These are phyloP conservation scores for Obba rivulosa DNA, from an alignment of 768 basidiomycete species.

Conservation along the genomic window DNA sequence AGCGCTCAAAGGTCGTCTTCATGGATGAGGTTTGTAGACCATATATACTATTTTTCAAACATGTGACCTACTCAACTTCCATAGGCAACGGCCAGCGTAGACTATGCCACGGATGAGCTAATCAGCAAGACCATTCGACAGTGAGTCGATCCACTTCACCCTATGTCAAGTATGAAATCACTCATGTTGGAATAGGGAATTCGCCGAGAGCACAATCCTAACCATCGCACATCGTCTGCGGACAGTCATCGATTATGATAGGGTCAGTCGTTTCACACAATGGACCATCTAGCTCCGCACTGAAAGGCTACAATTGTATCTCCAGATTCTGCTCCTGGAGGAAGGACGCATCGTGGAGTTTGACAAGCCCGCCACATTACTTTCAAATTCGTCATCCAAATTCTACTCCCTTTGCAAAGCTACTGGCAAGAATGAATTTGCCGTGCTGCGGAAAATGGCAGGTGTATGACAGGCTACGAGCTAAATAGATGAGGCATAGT, in stretches of 20 bases:
- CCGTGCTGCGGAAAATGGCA: constrained; percentile 64
- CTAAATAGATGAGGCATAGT: not conserved
- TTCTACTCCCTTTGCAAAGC: constrained; percentile 70
- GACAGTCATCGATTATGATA: constrained; percentile 81
- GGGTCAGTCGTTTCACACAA: constrained; percentile 39
- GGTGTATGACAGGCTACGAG: constrained; percentile 20
- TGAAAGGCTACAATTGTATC: not conserved
- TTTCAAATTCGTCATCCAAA: constrained; percentile 51
- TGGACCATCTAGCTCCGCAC: constrained; percentile 3
- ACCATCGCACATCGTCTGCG: constrained; percentile 79
- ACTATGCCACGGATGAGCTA: constrained; percentile 85
- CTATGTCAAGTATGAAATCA: constrained; percentile 17
- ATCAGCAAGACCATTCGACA: constrained; percentile 78
- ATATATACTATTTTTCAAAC: not conserved
- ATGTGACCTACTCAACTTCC: not conserved
- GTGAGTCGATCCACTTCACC: constrained; percentile 56
- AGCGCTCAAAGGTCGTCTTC: constrained; percentile 69
- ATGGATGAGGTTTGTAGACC: constrained; percentile 69
- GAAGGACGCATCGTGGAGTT: constrained; percentile 77
- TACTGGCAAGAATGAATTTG: constrained; percentile 67
- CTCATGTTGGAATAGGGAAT: constrained; percentile 43
- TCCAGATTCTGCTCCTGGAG: constrained; percentile 71
- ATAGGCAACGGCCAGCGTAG: constrained; percentile 71
- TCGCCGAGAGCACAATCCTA: constrained; percentile 74
- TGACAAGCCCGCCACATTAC: constrained; percentile 53